Conservation (phyloP, 176 grass and related monocot species). For the Avena sativa region DNA sequence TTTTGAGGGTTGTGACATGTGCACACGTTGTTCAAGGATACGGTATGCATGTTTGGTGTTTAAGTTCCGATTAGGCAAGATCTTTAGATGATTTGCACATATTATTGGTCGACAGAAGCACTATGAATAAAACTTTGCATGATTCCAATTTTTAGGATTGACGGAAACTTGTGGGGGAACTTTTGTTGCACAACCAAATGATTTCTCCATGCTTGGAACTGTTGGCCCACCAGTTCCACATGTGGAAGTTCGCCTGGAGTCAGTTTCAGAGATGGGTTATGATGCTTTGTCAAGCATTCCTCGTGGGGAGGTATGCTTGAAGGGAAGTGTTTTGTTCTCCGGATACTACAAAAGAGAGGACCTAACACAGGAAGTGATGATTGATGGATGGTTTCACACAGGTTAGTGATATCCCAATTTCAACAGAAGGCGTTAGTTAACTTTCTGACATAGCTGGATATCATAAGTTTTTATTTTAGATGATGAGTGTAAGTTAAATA, state of each 20-base stretch:
- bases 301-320: conserved; percentile 86
- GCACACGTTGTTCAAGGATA: conserved; percentile 89
- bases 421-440: background rate
- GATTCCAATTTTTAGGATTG: conserved; percentile 63
- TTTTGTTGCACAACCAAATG: conserved; percentile 72
- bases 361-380: conserved; percentile 74
- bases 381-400: conserved; percentile 99
- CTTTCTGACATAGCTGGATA: conserved; percentile 5
- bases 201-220: conserved; percentile 78
- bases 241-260: conserved; percentile 76
- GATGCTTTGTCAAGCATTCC: conserved; percentile 67
- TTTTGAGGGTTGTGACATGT: conserved; percentile 93
- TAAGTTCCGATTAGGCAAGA: background rate
- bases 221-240: conserved; percentile 76
- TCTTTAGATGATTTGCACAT: background rate
- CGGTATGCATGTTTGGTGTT: conserved; percentile 54
- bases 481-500: conserved; percentile 18
- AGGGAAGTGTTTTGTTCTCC: conserved; percentile 76
- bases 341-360: conserved; percentile 95
- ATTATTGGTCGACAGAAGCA: background rate
- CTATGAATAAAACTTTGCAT: conserved; percentile 14
- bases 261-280: conserved; percentile 93
- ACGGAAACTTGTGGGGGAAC: conserved; percentile 89
- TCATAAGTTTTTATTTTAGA: background rate
- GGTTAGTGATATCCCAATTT: conserved; percentile 56